A percentile compares a stretch with the other conserved stretches of the same genome.
Evolutionary conservation across 2,329 filamentous ascomycete species (phyloP).

Genomic region (Fusarium tanahbumbuense): DNA sequence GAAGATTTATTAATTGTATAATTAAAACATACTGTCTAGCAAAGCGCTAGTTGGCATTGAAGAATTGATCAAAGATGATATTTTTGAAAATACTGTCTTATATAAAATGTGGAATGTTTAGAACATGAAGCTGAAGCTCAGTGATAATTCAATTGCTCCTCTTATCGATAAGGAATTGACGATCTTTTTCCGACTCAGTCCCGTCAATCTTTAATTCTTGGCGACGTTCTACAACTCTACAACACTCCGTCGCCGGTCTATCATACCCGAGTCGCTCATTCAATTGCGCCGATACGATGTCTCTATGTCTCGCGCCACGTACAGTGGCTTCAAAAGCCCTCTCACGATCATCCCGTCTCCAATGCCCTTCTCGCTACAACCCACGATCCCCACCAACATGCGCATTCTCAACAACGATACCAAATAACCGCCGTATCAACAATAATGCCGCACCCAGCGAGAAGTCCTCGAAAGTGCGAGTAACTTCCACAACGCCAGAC

Average conservation of each 20-base stretch:
- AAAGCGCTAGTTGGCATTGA: conserved; percentile 2
- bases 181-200: conserved; percentile 17
- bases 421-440: neutral
- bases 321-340: neutral
- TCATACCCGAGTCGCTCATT: neutral
- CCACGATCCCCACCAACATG: conserved; percentile 9
- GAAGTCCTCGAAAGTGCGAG: neutral
- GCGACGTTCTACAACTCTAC: neutral
- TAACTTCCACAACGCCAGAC: neutral
- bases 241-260: neutral
- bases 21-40: conserved; percentile 20
- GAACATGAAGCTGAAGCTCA: neutral
- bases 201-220: neutral
- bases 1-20: conserved; percentile 34
- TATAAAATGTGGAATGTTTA: neutral
- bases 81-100: neutral
- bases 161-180: conserved; percentile 38
- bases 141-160: neutral
- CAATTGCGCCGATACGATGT: conserved; percentile 7
- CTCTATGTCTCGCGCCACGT: neutral
- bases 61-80: neutral
- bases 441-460: neutral
- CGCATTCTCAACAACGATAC: conserved; percentile 20
- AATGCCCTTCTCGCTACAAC: conserved; percentile 3
- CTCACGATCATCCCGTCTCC: neutral